Conservation (phyloP, 2,329 filamentous ascomycete genomes). For the Pseudocercospora macadamiae region DNA sequence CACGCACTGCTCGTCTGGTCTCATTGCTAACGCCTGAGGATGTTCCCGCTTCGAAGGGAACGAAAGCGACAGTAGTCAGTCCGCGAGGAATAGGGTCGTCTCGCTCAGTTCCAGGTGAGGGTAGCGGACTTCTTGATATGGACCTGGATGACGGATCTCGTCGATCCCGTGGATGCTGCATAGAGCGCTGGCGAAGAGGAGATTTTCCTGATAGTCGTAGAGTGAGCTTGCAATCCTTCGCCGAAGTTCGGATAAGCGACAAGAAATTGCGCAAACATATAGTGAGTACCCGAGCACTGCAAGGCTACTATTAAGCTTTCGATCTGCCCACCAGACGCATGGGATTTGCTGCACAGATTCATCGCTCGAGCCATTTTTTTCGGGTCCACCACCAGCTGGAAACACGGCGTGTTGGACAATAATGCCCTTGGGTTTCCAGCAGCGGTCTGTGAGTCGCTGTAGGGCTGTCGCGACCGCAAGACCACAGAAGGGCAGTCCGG, state of each 20-base stretch:
- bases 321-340: conserved; percentile 18
- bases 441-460: not conserved
- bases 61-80: conserved; percentile 24
- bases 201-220: not conserved
- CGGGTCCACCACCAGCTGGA: not conserved
- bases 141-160: conserved; percentile 15
- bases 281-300: conserved; percentile 9
- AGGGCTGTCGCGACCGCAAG: not conserved
- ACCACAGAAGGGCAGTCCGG: not conserved
- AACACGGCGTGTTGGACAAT: not conserved
- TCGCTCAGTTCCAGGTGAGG: conserved; percentile 16
- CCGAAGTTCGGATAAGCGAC: not conserved
- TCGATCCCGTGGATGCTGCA: conserved; percentile 15
- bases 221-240: conserved; percentile 4
- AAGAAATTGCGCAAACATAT: conserved; percentile 15
- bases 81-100: conserved; percentile 17
- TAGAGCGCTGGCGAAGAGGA: conserved; percentile 2
- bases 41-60: conserved; percentile 28
- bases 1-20: conserved; percentile 26
- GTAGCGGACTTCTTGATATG: conserved; percentile 19
- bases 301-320: conserved; percentile 18
- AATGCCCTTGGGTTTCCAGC: not conserved
- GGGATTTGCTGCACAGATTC: conserved; percentile 15
- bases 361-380: conserved; percentile 3
- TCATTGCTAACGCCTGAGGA: conserved; percentile 25